Base-by-base conservation (phyloP, 805 yeast genomes). In the Yamadazyma olivae region DNA sequence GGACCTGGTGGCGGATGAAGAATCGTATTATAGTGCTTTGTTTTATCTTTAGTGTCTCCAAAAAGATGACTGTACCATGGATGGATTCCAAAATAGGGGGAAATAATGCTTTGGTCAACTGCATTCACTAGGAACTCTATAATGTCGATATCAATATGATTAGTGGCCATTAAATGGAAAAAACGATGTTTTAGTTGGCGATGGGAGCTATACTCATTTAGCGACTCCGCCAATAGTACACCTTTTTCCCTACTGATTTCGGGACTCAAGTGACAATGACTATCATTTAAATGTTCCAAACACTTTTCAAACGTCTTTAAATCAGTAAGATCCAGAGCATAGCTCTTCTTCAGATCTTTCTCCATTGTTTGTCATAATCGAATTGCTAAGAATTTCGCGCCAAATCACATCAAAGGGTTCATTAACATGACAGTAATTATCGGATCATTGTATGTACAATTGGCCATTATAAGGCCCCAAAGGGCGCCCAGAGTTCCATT, bases 61-160 rank as follows among this genome's bases (percentile, higher is more conserved):
- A 77, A 82, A 14, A 81, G 44, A 54, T 90, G 95, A 3, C 79
- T 60, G 50, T 76, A 90, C 98, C 98, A 91, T 0, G 99, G 99
- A 57, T 91, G 99, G 1, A 88, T 64, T 0, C 98, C 95, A 50
- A 76, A 74, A 26, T 75, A 73, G 0, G 82, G 75, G 6, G 62
- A 53, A 1, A 71, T 42, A 6, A 32, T 23, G 10, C 16, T 16
- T 2, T 27, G 4, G 2, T 36, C 20, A n/a, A n/a, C n/a, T n/a
- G n/a, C n/a, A n/a, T n/a, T n/a, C 39, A 43, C 44, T 18, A 51
- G 20, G 14, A 17, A 13, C 41, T 33, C 56, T 3, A 67, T 38
- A 18, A 56, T 38, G 3, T 45, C 51, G 10, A 67, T 32, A 45
- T 68, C 74, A 7, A 48, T 39, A 39, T 54, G 59, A 41, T 64